Base-by-base conservation (phyloP, 257 asterid species). In the Scutellaria baicalensis region DNA sequence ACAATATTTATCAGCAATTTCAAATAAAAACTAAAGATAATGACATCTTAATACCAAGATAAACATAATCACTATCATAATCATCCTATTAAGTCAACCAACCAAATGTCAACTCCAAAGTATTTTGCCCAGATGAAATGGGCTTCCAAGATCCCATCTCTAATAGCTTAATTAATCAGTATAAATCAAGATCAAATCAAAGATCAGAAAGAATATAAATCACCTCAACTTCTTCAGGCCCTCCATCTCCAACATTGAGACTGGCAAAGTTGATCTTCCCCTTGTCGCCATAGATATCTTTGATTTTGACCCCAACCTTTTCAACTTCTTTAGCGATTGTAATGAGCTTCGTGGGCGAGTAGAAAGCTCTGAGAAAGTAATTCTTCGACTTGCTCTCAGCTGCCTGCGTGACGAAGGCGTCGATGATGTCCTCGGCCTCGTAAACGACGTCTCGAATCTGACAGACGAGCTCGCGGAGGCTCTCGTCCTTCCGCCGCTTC, bases 381-480 rank as follows among this genome's bases (percentile, higher is more conserved):
- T 50, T 73, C 57, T 40, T 55, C 10, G 84, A 73, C 58, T 43
- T 66, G 52, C 59, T 70, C 65, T 66, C 74, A 2, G 76, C 55
- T 13, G 78, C 79, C 60, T 72, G 81, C 0, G 84, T 77, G 2
- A 77, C 77, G 39, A 79, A 79, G n/a, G 80, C 78, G 58, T 82
- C 84, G 27, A 82, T 68, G 14, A 73, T 42, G 66, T 79, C 81
- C 50, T 80, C 80, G 2, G 78, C 80, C 59, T 80, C 78, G 69
- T 81, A 78, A 13, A 75, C 84, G 43, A 75, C 80, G 70, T 71
- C 80, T 59, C 84, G 78, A 67, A 80, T 76, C 60, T 71, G 74
- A 9, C 71, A 64, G 42, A 78, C 83, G 2, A 77, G 68, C 59
- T 78, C 79, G 0, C 65, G 69, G 59, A 76, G 55, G 39, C 64